Percentiles rank a stretch among this genome's conserved stretches.
Evolutionary conservation across 1,139 yeast genomes (phyloP).

Genomic region (Meyerozyma guilliermondii): DNA sequence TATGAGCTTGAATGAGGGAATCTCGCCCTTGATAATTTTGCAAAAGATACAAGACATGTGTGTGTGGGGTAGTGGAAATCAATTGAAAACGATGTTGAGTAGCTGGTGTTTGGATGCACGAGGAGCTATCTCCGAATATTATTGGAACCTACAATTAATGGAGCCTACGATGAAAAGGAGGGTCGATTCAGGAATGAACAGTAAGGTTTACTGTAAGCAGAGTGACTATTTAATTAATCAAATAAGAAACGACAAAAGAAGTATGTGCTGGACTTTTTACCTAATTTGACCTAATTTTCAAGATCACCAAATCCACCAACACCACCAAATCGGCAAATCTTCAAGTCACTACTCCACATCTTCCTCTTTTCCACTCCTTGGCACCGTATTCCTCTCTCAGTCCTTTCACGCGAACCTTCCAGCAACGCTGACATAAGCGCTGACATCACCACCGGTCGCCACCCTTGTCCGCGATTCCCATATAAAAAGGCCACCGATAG

Average conservation of each 20-base stretch:
- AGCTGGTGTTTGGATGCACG: not conserved
- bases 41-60: slow-evolving; percentile 75
- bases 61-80: not conserved
- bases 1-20: slow-evolving; percentile 81
- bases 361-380: not conserved
- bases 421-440: not conserved
- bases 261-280: too few species aligned
- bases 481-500: slow-evolving; percentile 1
- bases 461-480: not conserved
- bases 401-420: not conserved
- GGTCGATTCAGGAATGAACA: too few species aligned
- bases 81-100: not conserved
- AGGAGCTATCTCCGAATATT: too few species aligned
- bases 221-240: too few species aligned
- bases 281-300: too few species aligned
- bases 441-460: not conserved
- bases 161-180: too few species aligned
- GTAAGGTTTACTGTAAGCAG: too few species aligned
- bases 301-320: too few species aligned
- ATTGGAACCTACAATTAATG: too few species aligned
- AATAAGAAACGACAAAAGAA: too few species aligned
- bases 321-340: too few species aligned
- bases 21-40: slow-evolving; percentile 89
- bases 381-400: not conserved
- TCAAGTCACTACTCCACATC: too few species aligned